phyloP scores from a whole-genome alignment of 257 asterid species.

The Solanum pimpinellifolium region DNA sequence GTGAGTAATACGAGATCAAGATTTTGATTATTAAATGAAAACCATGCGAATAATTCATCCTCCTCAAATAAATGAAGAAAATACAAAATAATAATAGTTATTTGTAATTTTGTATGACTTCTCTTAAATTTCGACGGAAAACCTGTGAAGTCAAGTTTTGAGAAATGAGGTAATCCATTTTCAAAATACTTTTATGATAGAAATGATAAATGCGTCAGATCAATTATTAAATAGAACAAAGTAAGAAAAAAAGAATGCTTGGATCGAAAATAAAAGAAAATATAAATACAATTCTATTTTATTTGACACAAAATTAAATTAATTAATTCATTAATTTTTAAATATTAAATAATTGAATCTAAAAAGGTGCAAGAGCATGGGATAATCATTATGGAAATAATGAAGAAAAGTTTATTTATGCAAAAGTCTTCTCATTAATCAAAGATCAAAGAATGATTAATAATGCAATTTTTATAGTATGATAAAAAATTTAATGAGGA shows the following conservation, averaged over 20 bases:
- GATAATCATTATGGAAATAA: not conserved
- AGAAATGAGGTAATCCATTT: not conserved
- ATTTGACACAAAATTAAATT: accelerated
- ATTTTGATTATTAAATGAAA: not conserved
- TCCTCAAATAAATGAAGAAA: not conserved
- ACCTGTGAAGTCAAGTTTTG: not conserved
- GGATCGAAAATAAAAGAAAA: too few species aligned
- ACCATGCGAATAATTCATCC: not conserved
- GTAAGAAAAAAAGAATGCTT: not conserved
- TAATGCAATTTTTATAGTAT: not conserved
- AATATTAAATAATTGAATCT: not conserved
- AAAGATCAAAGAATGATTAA: not conserved
- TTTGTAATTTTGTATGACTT: not conserved
- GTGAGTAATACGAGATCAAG: not conserved
- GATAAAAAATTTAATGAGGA: not conserved
- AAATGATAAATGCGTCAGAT: not conserved
- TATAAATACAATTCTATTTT: not conserved
- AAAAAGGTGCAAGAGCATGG: not conserved
- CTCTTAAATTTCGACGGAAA: not conserved
- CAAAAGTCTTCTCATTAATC: not conserved
- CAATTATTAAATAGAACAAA: not conserved
- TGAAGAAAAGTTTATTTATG: not conserved
- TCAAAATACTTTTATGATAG: not conserved
- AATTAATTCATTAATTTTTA: not conserved
- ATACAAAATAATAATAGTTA: not conserved